Evolutionary conservation across 805 yeast genomes (phyloP).

Genomic region (Sugiyamaella valdiviana): DNA sequence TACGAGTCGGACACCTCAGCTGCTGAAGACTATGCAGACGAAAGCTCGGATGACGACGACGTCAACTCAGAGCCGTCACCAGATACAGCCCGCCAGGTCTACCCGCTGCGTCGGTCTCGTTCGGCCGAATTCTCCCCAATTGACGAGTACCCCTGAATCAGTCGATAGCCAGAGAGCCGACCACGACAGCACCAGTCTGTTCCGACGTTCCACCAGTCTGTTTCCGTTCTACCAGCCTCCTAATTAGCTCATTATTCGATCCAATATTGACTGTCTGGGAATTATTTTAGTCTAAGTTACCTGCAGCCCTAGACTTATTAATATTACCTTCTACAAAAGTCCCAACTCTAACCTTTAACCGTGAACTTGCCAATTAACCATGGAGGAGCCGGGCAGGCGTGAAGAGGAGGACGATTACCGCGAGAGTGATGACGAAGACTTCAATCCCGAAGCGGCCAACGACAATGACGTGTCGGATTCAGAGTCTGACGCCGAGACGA

Average conservation of each 20-base stretch:
- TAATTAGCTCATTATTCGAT: no score
- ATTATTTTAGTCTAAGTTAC: no score
- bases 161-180: not conserved
- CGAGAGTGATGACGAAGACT: conserved; percentile 56
- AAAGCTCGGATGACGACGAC: not conserved
- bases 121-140: not conserved
- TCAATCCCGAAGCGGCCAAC: conserved; percentile 35
- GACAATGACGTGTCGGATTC: conserved; percentile 27
- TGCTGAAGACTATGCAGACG: not conserved
- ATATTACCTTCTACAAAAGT: no score
- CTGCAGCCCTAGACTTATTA: no score
- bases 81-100: not conserved
- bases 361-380: not conserved
- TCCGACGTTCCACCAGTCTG: no score
- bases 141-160: not conserved
- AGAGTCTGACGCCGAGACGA: conserved; percentile 35
- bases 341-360: no score
- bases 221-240: no score
- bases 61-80: not conserved
- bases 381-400: not conserved
- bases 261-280: no score
- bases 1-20: not conserved
- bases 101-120: not conserved
- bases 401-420: conserved; percentile 40
- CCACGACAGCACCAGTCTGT: no score